These are phyloP conservation scores for Mycena galopus DNA, from an alignment of 768 basidiomycete genomes.

Conservation along the genomic window DNA sequence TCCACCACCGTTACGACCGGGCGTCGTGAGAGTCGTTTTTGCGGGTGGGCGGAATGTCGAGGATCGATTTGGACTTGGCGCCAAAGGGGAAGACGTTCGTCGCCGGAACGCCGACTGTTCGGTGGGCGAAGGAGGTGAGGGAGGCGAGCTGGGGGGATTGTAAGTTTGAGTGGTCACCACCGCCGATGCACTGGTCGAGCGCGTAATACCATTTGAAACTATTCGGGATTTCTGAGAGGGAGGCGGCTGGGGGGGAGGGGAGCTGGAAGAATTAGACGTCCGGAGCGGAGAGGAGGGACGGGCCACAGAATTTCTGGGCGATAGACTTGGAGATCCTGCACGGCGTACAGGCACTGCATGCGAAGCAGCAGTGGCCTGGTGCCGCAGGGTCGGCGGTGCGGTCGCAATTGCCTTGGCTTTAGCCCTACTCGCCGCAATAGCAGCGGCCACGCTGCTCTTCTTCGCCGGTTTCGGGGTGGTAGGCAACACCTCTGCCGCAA, in stretches of 20 bases:
- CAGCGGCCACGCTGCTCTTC: constrained; percentile 87
- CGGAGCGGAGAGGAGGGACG: constrained; percentile 65
- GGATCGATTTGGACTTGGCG: constrained; percentile 47
- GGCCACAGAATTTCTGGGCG: constrained; percentile 50
- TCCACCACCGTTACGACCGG: constrained; percentile 37
- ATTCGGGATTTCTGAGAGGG: constrained; percentile 60
- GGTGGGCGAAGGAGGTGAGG: constrained; percentile 49
- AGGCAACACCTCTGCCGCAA: constrained; percentile 54
- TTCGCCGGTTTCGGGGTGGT: constrained; percentile 71
- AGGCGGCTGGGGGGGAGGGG: constrained; percentile 54
- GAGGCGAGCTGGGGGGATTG: constrained; percentile 58
- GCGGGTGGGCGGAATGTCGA: constrained; percentile 55
- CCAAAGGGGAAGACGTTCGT: constrained; percentile 66
- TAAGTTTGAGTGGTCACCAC: constrained; percentile 55
- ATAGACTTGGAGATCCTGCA: constrained; percentile 57
- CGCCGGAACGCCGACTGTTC: constrained; percentile 54
- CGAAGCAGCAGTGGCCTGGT: constrained; percentile 84
- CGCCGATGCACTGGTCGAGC: constrained; percentile 58
- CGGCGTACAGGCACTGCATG: constrained; percentile 65
- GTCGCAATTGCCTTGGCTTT: constrained; percentile 89
- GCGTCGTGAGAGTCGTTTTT: constrained; percentile 47
- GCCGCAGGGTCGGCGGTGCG: constrained; percentile 83
- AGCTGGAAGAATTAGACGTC: constrained; percentile 52
- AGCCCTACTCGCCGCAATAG: constrained; percentile 90
- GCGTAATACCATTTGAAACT: constrained; percentile 54